phyloP scores from a whole-genome alignment of 2,329 filamentous ascomycete species.

The Fusarium liriodendri region DNA sequence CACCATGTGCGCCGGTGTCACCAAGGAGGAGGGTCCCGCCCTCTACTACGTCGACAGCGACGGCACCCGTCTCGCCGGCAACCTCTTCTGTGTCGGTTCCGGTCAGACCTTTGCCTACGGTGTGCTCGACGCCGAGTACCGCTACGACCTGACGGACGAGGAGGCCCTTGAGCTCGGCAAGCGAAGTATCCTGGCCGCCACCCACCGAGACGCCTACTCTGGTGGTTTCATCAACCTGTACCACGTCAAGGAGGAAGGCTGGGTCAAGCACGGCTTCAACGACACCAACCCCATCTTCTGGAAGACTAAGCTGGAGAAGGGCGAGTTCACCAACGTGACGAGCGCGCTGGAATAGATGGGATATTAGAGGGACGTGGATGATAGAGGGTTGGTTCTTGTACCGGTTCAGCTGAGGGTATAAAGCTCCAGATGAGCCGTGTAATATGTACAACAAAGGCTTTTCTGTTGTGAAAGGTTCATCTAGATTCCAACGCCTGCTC shows the following conservation, averaged over 20 bases:
- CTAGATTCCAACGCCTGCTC: slow-evolving; percentile 3
- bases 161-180: slow-evolving; percentile 92
- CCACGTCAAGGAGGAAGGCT: slow-evolving; percentile 98
- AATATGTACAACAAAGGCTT: slow-evolving; percentile 46
- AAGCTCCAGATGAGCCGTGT: slow-evolving; percentile 34
- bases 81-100: slow-evolving; percentile 97
- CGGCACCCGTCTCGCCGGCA: slow-evolving; percentile 90
- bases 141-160: slow-evolving; percentile 86
- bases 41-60: slow-evolving; percentile 98
- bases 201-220: slow-evolving; percentile 97
- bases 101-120: slow-evolving; percentile 99
- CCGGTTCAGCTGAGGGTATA: slow-evolving; percentile 9
- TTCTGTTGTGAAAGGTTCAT: slow-evolving; percentile 37
- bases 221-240: slow-evolving; percentile 99
- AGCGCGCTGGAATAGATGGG: slow-evolving; percentile 70
- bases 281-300: slow-evolving; percentile 99
- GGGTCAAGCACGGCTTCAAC: slow-evolving; percentile 98
- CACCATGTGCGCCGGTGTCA: slow-evolving; percentile 98
- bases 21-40: slow-evolving; percentile 92
- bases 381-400: slow-evolving; percentile 36
- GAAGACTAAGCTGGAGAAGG: slow-evolving; percentile 98
- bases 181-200: slow-evolving; percentile 93
- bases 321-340: slow-evolving; percentile 97
- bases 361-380: slow-evolving; percentile 20
- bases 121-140: slow-evolving; percentile 95